Conservation (phyloP, 78 protist genomes). For the Paratrimastix pyriformis region DNA sequence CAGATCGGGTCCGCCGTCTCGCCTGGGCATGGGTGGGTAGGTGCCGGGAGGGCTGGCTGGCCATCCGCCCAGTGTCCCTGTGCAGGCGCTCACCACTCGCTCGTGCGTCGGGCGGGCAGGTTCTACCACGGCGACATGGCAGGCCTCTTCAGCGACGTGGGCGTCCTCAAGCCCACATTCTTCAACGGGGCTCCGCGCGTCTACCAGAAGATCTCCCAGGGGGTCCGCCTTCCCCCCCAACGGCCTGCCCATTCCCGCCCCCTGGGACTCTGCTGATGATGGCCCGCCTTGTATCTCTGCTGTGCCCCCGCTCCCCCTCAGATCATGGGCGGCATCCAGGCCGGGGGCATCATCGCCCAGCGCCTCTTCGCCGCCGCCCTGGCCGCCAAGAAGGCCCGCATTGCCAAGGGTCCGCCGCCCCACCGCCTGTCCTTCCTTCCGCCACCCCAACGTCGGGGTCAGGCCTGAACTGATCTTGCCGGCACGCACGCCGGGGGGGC, state of each 20-base stretch:
- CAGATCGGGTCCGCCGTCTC: not conserved
- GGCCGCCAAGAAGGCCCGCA: slow-evolving; percentile 4
- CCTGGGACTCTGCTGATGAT: too few species aligned
- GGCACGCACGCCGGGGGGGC: not conserved
- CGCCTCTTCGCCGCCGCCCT: not conserved
- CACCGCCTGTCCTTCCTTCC: not conserved
- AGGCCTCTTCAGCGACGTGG: not conserved
- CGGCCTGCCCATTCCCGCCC: too few species aligned
- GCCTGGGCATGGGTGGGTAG: not conserved
- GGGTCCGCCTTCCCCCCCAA: too few species aligned
- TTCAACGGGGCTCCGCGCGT: not conserved
- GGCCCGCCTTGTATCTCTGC: too few species aligned
- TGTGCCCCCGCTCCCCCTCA: too few species aligned
- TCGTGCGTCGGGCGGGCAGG: too few species aligned
- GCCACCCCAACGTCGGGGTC: too few species aligned
- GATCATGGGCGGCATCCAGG: too few species aligned
- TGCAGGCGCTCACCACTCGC: too few species aligned
- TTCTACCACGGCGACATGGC: not conserved
- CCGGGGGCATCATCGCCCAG: not conserved
- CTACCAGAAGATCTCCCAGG: too few species aligned
- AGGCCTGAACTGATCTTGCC: not conserved
- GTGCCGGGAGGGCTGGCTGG: too few species aligned
- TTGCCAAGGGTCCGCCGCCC: not conserved
- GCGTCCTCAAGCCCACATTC: not conserved
- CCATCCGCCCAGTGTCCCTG: too few species aligned